Conservation (phyloP, 2,329 filamentous ascomycete genomes). For the Exophiala mesophila region DNA sequence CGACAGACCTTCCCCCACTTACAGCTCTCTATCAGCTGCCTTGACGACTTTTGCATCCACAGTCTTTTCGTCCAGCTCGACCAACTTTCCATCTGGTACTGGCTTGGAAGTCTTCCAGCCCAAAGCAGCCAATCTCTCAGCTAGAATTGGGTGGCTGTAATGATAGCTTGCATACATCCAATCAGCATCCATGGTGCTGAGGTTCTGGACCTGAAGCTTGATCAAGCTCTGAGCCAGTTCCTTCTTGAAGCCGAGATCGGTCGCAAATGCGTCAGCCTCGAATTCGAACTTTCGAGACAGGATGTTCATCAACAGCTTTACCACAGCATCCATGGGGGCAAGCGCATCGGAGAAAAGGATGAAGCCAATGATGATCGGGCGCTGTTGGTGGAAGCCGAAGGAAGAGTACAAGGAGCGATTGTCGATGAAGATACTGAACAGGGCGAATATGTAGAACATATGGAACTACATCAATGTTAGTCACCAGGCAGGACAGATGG, state of each 20-base stretch:
- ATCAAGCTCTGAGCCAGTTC: conserved; percentile 85
- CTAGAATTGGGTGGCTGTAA: conserved; percentile 94
- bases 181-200: conserved; percentile 98
- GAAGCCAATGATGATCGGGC: conserved; percentile 94
- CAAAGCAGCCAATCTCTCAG: conserved; percentile 85
- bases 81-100: conserved; percentile 33
- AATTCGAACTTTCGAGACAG: conserved; percentile 94
- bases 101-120: conserved; percentile 71
- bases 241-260: conserved; percentile 72
- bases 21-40: conserved; percentile 72
- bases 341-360: conserved; percentile 97
- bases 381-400: conserved; percentile 79
- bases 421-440: conserved; percentile 97
- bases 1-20: too few species aligned
- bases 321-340: conserved; percentile 84
- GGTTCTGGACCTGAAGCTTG: conserved; percentile 96
- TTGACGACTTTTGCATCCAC: conserved; percentile 55
- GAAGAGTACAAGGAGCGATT: conserved; percentile 85
- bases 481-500: too few species aligned
- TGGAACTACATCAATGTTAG: too few species aligned
- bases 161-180: conserved; percentile 98
- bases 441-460: conserved; percentile 91
- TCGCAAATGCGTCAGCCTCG: conserved; percentile 85
- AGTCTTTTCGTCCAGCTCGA: conserved; percentile 47
- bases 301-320: conserved; percentile 95